These are phyloP conservation scores for Entomortierella parvispora DNA, from an alignment of 192 early-diverging fungal genomes.

Conservation along the genomic window DNA sequence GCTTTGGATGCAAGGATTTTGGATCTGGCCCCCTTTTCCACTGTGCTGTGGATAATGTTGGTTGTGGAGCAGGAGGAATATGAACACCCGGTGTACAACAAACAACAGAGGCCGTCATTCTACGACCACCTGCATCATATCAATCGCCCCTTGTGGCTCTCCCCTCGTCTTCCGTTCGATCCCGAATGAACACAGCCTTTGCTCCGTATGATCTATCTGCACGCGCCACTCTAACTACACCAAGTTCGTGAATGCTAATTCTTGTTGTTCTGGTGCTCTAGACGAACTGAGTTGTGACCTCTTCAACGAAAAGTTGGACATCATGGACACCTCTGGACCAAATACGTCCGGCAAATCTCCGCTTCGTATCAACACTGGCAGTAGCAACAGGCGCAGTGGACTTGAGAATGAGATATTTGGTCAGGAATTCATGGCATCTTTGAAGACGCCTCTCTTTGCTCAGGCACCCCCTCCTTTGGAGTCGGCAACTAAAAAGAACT, in stretches of 20 bases:
- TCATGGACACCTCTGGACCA: background rate
- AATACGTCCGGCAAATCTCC: slow-evolving; percentile 3
- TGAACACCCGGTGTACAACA: too few relatives aligned
- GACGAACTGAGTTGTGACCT: slow-evolving; percentile 43
- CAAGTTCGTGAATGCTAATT: slow-evolving; percentile 4
- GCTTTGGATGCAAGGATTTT: too few relatives aligned
- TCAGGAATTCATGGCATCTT: slow-evolving; percentile 31
- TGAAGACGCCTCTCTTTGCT: slow-evolving; percentile 18
- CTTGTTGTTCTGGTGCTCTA: background rate
- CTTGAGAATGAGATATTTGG: slow-evolving; percentile 38
- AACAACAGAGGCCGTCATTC: background rate
- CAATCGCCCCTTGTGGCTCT: background rate
- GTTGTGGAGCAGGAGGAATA: too few relatives aligned
- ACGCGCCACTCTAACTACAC: background rate
- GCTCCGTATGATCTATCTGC: too few relatives aligned
- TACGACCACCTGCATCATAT: too few relatives aligned
- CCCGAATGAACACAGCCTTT: background rate
- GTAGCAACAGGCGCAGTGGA: background rate
- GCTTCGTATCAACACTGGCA: background rate
- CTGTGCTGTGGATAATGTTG: too few relatives aligned
- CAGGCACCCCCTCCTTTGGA: slow-evolving; percentile 21
- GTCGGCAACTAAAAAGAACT: slow-evolving; percentile 20
- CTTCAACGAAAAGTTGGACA: slow-evolving; percentile 41
- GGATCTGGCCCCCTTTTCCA: too few relatives aligned
- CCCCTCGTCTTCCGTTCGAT: background rate